Percentiles rank a stretch among this genome's conserved stretches.
Evolutionary conservation across 176 grass and related monocot genomes (phyloP).

Genomic region (Oropetium thomaeum): DNA sequence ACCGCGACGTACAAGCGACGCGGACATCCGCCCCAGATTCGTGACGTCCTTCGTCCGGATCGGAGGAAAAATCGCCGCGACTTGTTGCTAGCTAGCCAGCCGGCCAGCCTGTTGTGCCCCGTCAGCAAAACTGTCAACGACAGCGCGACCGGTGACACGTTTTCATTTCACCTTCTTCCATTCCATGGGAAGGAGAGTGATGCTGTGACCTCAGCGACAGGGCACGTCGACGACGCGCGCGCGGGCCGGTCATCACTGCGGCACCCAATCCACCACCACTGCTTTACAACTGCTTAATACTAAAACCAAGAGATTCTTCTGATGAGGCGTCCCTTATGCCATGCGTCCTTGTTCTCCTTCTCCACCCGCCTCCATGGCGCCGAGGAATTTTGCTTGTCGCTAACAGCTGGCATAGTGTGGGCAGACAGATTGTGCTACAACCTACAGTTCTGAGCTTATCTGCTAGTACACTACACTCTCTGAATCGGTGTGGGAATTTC

Average conservation of each 20-base stretch:
- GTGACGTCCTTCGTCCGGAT: background rate
- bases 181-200: background rate
- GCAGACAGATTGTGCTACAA: background rate
- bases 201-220: background rate
- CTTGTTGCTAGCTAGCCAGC: too few relatives aligned
- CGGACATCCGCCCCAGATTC: background rate
- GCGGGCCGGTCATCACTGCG: background rate
- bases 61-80: background rate
- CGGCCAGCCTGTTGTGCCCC: too few relatives aligned
- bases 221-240: background rate
- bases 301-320: background rate
- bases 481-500: background rate
- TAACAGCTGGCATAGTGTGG: background rate
- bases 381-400: background rate
- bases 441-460: background rate
- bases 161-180: background rate
- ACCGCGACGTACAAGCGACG: too few relatives aligned
- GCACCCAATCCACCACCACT: background rate
- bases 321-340: too few relatives aligned
- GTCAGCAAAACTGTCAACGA: background rate
- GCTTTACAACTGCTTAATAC: conserved; percentile 23
- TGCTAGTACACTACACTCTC: background rate
- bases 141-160: too few relatives aligned
- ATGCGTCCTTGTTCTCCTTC: too few relatives aligned
- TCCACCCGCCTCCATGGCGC: too few relatives aligned